Percentiles rank a stretch among this genome's conserved stretches.
phyloP scores from a whole-genome alignment of 2,329 filamentous ascomycete genomes.

The Alternaria gansuensis region DNA sequence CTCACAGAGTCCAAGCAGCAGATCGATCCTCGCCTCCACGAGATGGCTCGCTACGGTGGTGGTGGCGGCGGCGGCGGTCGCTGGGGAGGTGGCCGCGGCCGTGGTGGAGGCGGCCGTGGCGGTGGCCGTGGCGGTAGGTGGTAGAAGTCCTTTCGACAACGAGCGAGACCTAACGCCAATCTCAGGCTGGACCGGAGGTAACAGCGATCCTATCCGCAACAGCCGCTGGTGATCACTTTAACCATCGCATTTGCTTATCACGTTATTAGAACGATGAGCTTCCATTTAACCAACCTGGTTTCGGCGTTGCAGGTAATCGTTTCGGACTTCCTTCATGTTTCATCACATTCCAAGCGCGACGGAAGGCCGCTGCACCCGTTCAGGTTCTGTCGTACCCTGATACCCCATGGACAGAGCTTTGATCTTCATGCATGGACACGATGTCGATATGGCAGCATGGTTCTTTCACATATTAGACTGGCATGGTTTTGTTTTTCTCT shows the following conservation, averaged over 20 bases:
- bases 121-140: constrained; percentile 63
- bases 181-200: constrained; percentile 51
- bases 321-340: constrained; percentile 24
- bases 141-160: constrained; percentile 10
- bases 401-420: constrained; percentile 42
- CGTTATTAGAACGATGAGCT: constrained; percentile 16
- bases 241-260: constrained; percentile 14
- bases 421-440: constrained; percentile 24
- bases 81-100: constrained; percentile 73
- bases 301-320: constrained; percentile 34
- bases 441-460: constrained; percentile 21
- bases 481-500: constrained; percentile 32
- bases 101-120: constrained; percentile 70
- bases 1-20: constrained; percentile 97
- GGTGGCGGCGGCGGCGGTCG: constrained; percentile 77
- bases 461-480: constrained; percentile 40
- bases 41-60: constrained; percentile 94
- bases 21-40: constrained; percentile 91
- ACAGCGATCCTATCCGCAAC: constrained; percentile 53
- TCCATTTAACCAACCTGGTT: constrained; percentile 22
- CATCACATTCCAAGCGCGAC: constrained; percentile 17
- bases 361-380: constrained; percentile 20
- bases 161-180: constrained; percentile 28
- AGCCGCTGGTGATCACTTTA: constrained; percentile 51
- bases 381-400: constrained; percentile 39